Conservation (phyloP, 2,329 filamentous ascomycete genomes). For the Penicillium sp. region DNA sequence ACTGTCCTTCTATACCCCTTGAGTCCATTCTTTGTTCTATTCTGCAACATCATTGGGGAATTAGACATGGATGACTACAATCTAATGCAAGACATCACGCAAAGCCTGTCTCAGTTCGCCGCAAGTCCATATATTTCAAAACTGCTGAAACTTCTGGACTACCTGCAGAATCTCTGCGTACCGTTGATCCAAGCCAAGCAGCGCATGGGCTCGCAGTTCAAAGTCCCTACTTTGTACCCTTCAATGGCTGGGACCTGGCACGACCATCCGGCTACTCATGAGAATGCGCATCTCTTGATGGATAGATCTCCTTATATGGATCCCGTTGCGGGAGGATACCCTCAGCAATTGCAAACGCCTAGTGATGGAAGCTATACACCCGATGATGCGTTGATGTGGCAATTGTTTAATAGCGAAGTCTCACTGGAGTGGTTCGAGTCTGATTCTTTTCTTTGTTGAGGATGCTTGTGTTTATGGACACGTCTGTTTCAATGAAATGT, state of each 20-base stretch:
- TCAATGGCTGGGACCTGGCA: not conserved
- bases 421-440: constrained; percentile 20
- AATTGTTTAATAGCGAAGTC: constrained; percentile 25
- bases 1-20: constrained; percentile 23
- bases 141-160: constrained; percentile 16
- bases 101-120: constrained; percentile 19
- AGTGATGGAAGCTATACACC: constrained; percentile 3
- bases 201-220: constrained; percentile 6
- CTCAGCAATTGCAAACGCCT: not conserved
- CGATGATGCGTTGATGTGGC: constrained; percentile 24
- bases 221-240: constrained; percentile 11
- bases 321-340: not conserved
- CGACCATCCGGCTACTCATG: not conserved
- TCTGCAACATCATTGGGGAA: constrained; percentile 28
- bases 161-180: constrained; percentile 15
- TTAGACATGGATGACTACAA: constrained; percentile 21
- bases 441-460: not conserved
- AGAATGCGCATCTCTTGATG: not conserved
- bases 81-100: constrained; percentile 19
- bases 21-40: constrained; percentile 28
- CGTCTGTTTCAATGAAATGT: not conserved
- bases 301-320: not conserved
- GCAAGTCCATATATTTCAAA: constrained; percentile 20
- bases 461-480: not conserved
- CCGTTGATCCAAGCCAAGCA: constrained; percentile 15